Evolutionary conservation across 2,329 filamentous ascomycete species (phyloP), one percentile per base, ranked within the genome.

Genomic region (Aphanocladium album): DNA sequence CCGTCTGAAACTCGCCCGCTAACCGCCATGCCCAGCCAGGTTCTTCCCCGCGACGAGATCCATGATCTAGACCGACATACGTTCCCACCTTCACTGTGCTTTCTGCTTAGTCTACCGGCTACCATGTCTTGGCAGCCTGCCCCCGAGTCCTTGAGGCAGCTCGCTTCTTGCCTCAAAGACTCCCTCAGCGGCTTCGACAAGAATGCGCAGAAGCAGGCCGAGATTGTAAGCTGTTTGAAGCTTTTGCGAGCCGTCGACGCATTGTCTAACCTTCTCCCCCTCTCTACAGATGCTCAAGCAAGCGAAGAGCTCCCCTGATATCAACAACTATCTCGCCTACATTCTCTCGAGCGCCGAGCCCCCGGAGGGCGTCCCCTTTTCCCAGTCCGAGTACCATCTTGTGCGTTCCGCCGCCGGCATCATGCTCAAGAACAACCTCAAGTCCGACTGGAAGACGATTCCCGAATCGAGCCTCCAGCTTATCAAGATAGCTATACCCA

Each of bases 271-370:
- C 62, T n/a, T n/a, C n/a, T 16, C 3, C 11, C 9, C 7, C 57
- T 57, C 53, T 61, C 53, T 63, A 57, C 69, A 98, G 95, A 96
- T 98, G 91, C 90, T 99, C 68, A 82, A 86, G 66, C 90, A 96
- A 78, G 95, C 93, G 63, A 96, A 91, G 73, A 79, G 82, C 57
- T 95, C 90, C 12, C 93, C 93, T 53, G 93, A 98, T 74, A 90
- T 97, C 80, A 93, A 96, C 80, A 98, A 98, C 77, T 99, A 99
- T 75, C 87, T 99, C 49, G 90, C 91, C 67, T 97, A 90, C 75
- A 84, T 99, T 64, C 91, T 96, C 75, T 91, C 90, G 62, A 91
- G 84, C 68, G 73, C 85, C 60, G 81, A 86, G 64, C 79, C 81
- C 55, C 85, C 89, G 51, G 75, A 79, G 60, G 86, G 80, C 64